Evolutionary conservation across 2,329 filamentous ascomycete species (phyloP).

Genomic region (Fusarium siculi): DNA sequence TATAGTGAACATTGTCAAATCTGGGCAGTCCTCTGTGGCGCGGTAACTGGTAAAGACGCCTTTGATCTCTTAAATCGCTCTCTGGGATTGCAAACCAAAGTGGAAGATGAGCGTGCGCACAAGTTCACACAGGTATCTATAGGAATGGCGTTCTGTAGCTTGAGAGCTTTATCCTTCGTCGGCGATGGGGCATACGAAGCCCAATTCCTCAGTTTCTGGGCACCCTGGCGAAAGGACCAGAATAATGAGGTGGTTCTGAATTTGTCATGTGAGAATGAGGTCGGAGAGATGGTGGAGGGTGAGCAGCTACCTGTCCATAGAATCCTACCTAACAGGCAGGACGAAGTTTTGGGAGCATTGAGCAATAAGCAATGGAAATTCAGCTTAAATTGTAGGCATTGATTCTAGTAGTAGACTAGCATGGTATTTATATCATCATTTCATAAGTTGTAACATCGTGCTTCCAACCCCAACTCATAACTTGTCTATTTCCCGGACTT

Average conservation of each 20-base stretch:
- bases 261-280: background rate
- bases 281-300: fast-evolving
- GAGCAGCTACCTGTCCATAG: background rate
- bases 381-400: background rate
- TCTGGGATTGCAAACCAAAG: background rate
- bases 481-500: background rate
- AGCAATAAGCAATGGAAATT: background rate
- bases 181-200: background rate
- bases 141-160: background rate
- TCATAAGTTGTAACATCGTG: no score
- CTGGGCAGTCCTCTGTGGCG: background rate
- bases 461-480: no score
- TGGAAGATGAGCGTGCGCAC: background rate
- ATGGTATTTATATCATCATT: background rate
- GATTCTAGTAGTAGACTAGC: background rate
- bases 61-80: background rate
- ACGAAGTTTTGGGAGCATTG: background rate
- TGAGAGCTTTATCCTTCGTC: background rate
- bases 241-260: fast-evolving
- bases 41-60: background rate
- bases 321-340: background rate
- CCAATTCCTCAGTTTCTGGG: background rate
- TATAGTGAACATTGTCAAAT: background rate
- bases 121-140: background rate
- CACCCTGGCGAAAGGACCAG: background rate